These are phyloP conservation scores for Piper longum DNA, from an alignment of 164 flowering plant genomes.

Conservation along the genomic window DNA sequence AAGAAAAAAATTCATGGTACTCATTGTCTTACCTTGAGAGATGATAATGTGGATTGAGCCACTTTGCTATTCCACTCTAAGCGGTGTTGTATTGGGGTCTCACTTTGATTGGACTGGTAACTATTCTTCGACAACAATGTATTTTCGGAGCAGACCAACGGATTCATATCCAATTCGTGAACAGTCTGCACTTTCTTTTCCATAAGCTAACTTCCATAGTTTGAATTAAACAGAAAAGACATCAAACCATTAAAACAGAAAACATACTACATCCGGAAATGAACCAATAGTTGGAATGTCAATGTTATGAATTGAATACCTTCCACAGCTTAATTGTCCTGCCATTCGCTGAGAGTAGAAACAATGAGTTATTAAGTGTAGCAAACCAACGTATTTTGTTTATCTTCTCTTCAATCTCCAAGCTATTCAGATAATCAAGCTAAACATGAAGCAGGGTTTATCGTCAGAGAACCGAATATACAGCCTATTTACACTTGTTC, in stretches of 20 bases:
- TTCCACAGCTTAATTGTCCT: slow-evolving; percentile 78
- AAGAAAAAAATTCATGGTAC: neutral
- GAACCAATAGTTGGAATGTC: neutral
- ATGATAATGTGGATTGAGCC: neutral
- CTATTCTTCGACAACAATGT: slow-evolving; percentile 50
- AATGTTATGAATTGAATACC: slow-evolving; percentile 21
- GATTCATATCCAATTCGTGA: slow-evolving; percentile 33
- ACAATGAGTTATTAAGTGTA: slow-evolving; percentile 30
- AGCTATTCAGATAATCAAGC: slow-evolving; percentile 78
- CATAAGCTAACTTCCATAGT: slow-evolving; percentile 38
- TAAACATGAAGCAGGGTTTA: slow-evolving; percentile 10
- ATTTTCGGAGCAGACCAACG: slow-evolving; percentile 42
- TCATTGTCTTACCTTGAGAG: neutral
- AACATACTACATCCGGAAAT: neutral
- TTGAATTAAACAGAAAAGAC: neutral
- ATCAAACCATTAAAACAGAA: neutral
- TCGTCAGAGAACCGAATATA: neutral
- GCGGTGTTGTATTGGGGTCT: slow-evolving; percentile 28
- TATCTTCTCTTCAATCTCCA: slow-evolving; percentile 80
- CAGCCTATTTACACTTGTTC: neutral
- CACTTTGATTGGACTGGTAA: slow-evolving; percentile 23
- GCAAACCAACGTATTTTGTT: slow-evolving; percentile 60
- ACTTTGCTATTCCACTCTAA: slow-evolving; percentile 24
- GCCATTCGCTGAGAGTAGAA: slow-evolving; percentile 58
- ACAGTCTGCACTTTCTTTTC: slow-evolving; percentile 47